Evolutionary conservation across 176 grass and related monocot genomes (phyloP).

Genomic region (Chrysopogon serrulatus): DNA sequence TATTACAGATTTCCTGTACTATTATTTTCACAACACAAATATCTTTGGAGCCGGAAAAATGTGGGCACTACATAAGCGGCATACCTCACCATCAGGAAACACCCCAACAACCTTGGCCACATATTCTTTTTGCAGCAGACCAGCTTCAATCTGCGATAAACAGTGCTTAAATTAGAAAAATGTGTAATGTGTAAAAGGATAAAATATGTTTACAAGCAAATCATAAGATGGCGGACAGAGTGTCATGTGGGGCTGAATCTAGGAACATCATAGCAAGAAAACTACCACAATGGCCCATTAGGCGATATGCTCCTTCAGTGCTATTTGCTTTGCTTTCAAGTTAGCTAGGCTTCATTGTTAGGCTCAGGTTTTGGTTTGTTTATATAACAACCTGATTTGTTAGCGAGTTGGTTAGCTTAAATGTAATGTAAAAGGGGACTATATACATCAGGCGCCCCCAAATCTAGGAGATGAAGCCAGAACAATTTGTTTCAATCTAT

Average conservation of each 20-base stretch:
- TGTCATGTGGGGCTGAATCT: neutral
- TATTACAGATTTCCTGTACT: neutral
- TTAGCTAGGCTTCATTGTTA: neutral
- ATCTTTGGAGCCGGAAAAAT: neutral
- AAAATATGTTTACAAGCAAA: neutral
- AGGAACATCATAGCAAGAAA: neutral
- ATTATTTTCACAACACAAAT: constrained; percentile 1
- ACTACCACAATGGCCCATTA: neutral
- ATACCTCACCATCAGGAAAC: constrained; percentile 91
- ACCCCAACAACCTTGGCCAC: constrained; percentile 88
- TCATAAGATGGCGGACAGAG: neutral
- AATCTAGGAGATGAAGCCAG: neutral
- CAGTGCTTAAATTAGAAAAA: constrained; percentile 12
- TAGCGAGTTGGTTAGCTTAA: neutral
- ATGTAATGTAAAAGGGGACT: neutral
- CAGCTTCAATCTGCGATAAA: constrained; percentile 64
- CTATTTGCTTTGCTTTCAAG: neutral
- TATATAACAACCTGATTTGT: neutral
- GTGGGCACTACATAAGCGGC: neutral
- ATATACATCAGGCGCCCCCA: neutral
- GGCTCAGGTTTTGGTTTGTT: neutral
- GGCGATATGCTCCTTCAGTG: neutral
- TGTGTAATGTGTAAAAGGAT: neutral
- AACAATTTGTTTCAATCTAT: neutral
- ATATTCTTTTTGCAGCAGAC: constrained; percentile 87